Evolutionary conservation across 1,284 basidiomycete species (phyloP), one percentile per base, ranked within the genome.

Genomic region (Trametes hirsuta): DNA sequence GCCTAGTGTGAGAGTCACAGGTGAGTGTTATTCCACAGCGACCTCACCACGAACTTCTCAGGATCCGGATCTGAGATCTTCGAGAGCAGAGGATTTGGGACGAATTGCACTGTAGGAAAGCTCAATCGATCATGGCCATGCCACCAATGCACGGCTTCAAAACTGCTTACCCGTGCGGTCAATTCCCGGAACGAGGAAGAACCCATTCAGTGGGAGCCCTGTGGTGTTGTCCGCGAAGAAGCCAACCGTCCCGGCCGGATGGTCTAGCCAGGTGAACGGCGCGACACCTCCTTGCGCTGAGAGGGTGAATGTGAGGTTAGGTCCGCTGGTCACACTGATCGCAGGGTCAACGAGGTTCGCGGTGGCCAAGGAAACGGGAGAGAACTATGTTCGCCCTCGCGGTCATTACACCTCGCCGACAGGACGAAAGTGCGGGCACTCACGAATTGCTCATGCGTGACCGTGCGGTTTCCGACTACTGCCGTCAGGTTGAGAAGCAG

Each of bases 21-120:
- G n/a, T 84, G 79, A 0, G 81, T 84, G 55, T 85, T 86, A 59
- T 86, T 83, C 82, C 83, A 85, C 25, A 85, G 62, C 0, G 83
- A 84, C 42, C 83, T 74, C 37, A 84, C 76, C 1, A 84, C 79
- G 58, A 86, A 85, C 48, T 81, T 77, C 3, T 68, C 71, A 2
- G 78, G 76, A 51, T 77, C 66, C 2, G 80, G 81, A 25, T 66
- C 68, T 37, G 68, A 50, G 6, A 76, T 73, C 34, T 66, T 68
- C 11, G 80, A 83, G 18, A 83, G 65, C 12, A 69, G 68, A 9
- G 68, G 24, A 60, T 80, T 82, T 55, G 73, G 62, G 1, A 79
- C 56, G 68, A 84, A 85, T 68, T 71, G 72, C 49, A 85, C 84
- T 84, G 48, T 0, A 45, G 5, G 8, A 24, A 30, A 5, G 15